Evolutionary conservation across 345 rosid genomes (phyloP).

Genomic region (Populus deltoides): DNA sequence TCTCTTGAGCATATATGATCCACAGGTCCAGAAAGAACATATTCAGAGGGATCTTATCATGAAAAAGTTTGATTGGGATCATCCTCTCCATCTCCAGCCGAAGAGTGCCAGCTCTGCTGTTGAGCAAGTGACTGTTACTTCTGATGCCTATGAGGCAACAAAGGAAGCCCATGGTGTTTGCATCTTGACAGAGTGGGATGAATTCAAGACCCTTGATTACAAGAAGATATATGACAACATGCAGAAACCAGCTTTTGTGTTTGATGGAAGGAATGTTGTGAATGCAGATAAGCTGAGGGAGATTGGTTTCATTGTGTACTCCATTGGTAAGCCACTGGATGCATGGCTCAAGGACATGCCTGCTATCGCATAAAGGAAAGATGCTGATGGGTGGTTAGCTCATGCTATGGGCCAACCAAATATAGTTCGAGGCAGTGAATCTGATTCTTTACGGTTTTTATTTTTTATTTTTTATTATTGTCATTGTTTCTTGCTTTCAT

Average conservation of each 20-base stretch:
- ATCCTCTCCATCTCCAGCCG: conserved; percentile 90
- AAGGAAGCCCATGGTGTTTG: conserved; percentile 86
- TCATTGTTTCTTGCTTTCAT: conserved; percentile 29
- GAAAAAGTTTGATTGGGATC: conserved; percentile 96
- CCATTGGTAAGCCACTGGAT: conserved; percentile 91
- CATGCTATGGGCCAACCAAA: background rate
- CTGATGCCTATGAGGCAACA: conserved; percentile 79
- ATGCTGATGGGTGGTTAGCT: conserved; percentile 5
- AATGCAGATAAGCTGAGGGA: conserved; percentile 60
- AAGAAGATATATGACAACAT: conserved; percentile 66
- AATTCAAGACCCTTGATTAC: conserved; percentile 78
- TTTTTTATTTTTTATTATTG: conserved; percentile 9
- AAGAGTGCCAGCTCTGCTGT: conserved; percentile 68
- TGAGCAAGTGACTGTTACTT: conserved; percentile 67
- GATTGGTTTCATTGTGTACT: conserved; percentile 87
- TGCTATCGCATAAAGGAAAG: conserved; percentile 55
- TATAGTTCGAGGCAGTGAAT: conserved; percentile 17
- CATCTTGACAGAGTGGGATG: conserved; percentile 94
- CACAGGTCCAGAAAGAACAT: conserved; percentile 84
- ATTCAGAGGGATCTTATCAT: conserved; percentile 85
- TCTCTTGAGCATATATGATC: conserved; percentile 76
- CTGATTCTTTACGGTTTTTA: conserved; percentile 31
- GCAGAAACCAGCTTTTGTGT: conserved; percentile 92
- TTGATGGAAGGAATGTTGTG: conserved; percentile 76
- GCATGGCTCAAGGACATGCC: conserved; percentile 97